A percentile compares a stretch with the other conserved stretches of the same genome.
These are phyloP conservation scores for Spizellomyces punctatus DNA, from an alignment of 192 early-diverging fungal species.

Conservation along the genomic window DNA sequence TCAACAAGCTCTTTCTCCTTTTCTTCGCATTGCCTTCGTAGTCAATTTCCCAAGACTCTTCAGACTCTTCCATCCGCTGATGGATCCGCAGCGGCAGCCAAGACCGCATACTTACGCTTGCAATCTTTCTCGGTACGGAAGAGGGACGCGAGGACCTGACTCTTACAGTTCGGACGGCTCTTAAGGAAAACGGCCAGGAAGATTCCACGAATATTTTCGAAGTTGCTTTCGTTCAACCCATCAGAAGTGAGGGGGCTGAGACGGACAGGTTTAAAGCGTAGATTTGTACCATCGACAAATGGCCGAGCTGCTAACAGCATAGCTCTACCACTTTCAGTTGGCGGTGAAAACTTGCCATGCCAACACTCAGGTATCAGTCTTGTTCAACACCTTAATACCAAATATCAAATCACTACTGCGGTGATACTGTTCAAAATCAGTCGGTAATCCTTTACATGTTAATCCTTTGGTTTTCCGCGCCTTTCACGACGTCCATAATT, in stretches of 20 bases:
- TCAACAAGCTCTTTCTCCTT: neutral
- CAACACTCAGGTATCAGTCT: no score
- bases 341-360: no score
- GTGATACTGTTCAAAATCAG: no score
- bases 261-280: neutral
- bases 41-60: neutral
- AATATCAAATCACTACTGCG: no score
- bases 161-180: neutral
- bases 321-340: no score
- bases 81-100: conserved; percentile 4
- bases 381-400: no score
- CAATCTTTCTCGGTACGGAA: neutral
- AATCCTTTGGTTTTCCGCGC: no score
- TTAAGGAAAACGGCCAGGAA: neutral
- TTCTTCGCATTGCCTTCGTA: neutral
- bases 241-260: neutral
- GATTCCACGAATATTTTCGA: conserved; percentile 3
- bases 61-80: conserved; percentile 2
- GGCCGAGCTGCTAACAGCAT: no score
- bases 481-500: no score
- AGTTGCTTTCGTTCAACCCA: neutral
- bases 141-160: conserved; percentile 2
- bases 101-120: neutral
- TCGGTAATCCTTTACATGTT: no score
- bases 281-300: no score